A percentile compares a stretch with the other conserved stretches of the same genome.
Evolutionary conservation across 1,284 basidiomycete genomes (phyloP).

Genomic region (Cerrena zonata): DNA sequence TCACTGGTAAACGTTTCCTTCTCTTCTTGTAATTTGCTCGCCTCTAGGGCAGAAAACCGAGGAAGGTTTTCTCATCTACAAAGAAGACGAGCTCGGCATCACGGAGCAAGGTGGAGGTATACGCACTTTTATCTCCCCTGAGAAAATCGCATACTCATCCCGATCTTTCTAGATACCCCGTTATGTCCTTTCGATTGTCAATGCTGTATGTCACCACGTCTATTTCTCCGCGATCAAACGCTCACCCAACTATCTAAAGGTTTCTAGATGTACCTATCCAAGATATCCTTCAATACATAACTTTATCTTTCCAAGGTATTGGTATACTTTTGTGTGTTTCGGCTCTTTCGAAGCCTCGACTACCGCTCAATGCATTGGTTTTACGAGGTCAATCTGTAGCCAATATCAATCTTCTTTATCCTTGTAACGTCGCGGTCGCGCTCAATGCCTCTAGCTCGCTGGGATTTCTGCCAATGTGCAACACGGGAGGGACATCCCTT

Average conservation of each 20-base stretch:
- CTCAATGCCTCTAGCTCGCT: slow-evolving; percentile 1
- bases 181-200: slow-evolving; percentile 32
- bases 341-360: slow-evolving; percentile 66
- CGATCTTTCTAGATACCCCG: slow-evolving; percentile 26
- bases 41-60: slow-evolving; percentile 71
- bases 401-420: slow-evolving; percentile 37
- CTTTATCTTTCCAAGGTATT: slow-evolving; percentile 1
- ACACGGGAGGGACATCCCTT: neutral
- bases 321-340: neutral
- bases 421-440: neutral
- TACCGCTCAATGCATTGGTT: slow-evolving; percentile 24
- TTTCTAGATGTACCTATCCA: slow-evolving; percentile 33
- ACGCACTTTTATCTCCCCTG: neutral
- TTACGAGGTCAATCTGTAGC: slow-evolving; percentile 28
- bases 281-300: neutral
- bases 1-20: slow-evolving; percentile 5
- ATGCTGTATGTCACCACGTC: slow-evolving; percentile 23
- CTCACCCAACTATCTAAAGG: slow-evolving; percentile 36
- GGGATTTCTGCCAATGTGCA: neutral
- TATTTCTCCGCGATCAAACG: neutral
- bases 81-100: slow-evolving; percentile 81
- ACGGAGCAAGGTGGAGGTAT: slow-evolving; percentile 69
- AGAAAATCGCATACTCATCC: neutral
- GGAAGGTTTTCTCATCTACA: slow-evolving; percentile 80
- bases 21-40: slow-evolving; percentile 9